Evolutionary conservation across 805 yeast genomes (phyloP), one percentile per base, ranked within the genome.

Genomic region (Saturnispora silvae): DNA sequence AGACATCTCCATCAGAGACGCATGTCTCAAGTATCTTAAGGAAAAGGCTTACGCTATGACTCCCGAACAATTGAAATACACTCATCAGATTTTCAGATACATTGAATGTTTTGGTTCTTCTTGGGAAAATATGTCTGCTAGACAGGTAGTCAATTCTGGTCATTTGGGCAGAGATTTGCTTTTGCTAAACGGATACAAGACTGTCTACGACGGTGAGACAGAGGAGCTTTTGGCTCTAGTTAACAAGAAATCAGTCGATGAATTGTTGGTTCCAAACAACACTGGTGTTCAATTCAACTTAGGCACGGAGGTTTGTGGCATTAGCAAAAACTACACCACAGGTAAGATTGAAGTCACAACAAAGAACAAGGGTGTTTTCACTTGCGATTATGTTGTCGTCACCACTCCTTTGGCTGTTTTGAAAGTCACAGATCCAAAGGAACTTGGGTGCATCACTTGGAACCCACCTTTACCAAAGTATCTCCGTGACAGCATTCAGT

Each of bases 151-250:
- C 18, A 25, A 40, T 2, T 47, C 75, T 59, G 77, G 67, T 31
- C 76, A 72, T 45, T 19, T 30, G 32, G 95, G 95, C 4, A 66
- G 95, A 47, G 76, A 85, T 54, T 77, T 85, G 0, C 65, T 74
- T 50, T 77, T 78, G 33, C 51, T 64, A 31, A 68, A 70, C 46
- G 82, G 83, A 2, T 79, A 75, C 53, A 65, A 63, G 23, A 57
- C 52, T 4, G 54, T 59, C 9, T 53, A 48, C 37, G 40, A 53
- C 28, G 47, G 48, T 26, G 63, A 59, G 38, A 24, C 58, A 17
- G 46, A 48, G 13, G 62, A 59, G 31, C 40, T 56, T 10, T 28
- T 35, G 7, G 22, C 17, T 14, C 11, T 35, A 25, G 19, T 35
- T 19, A 18, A 30, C 9, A 35, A 35, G 20, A 7, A 20, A 5